Percentiles rank a stretch among this genome's conserved stretches.
Evolutionary conservation across 1,284 basidiomycete species (phyloP).

Genomic region (Wolfiporia cocos): DNA sequence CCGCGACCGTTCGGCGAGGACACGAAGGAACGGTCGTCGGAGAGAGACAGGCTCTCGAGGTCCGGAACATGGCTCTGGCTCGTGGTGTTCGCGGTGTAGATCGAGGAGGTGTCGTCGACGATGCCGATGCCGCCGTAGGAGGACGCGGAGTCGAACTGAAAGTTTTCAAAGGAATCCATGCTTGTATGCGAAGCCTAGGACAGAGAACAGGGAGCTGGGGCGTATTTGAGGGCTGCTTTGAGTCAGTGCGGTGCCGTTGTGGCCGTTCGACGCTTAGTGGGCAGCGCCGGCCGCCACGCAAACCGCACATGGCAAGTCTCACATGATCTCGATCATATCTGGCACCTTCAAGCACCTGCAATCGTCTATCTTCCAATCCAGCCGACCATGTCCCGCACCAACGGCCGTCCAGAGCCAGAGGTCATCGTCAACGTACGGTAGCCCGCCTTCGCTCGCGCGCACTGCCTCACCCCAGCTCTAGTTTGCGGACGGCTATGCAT

Average conservation of each 20-base stretch:
- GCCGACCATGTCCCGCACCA: slow-evolving; percentile 20
- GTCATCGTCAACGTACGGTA: slow-evolving; percentile 64
- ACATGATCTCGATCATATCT: too few relatives aligned
- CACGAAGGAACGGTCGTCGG: slow-evolving; percentile 42
- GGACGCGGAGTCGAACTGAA: slow-evolving; percentile 76
- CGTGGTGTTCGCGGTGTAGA: slow-evolving; percentile 68
- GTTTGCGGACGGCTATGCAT: slow-evolving; percentile 62
- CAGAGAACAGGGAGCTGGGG: slow-evolving; percentile 3
- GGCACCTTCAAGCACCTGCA: too few relatives aligned
- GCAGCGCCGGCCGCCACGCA: slow-evolving; percentile 11
- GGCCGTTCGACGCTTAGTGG: slow-evolving; percentile 12
- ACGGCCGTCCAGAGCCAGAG: slow-evolving; percentile 59
- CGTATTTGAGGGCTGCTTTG: slow-evolving; percentile 6
- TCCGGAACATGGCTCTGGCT: slow-evolving; percentile 39
- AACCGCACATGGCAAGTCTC: slow-evolving; percentile 9
- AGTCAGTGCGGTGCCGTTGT: slow-evolving; percentile 7
- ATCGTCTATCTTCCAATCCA: too few relatives aligned
- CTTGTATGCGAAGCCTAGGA: slow-evolving; percentile 4
- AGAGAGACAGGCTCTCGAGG: slow-evolving; percentile 59
- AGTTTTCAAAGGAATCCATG: slow-evolving; percentile 87
- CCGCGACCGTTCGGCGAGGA: slow-evolving; percentile 33
- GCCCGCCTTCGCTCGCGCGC: slow-evolving; percentile 18
- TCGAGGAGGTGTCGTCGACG: slow-evolving; percentile 80
- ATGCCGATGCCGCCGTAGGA: slow-evolving; percentile 72
- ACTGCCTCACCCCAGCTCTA: slow-evolving; percentile 17